phyloP scores from a whole-genome alignment of 2,329 filamentous ascomycete species.

The Clonostachys rhizophaga region DNA sequence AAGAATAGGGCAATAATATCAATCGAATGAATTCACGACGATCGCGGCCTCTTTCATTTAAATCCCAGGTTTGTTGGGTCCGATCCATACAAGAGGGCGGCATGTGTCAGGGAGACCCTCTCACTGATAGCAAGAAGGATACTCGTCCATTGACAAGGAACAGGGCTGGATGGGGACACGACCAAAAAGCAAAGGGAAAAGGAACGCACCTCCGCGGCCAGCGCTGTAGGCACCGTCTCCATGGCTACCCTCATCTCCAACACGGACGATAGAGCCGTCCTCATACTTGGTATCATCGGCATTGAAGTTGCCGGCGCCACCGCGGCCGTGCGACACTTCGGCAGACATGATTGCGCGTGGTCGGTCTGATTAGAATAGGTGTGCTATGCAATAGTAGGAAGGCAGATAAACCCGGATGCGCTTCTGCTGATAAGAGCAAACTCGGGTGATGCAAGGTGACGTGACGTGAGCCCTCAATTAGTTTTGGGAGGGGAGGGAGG shows the following conservation, averaged over 20 bases:
- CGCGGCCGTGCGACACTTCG: conserved; percentile 57
- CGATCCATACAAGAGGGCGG: not conserved
- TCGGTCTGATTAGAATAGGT: not conserved
- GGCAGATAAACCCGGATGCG: not conserved
- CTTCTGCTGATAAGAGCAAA: not conserved
- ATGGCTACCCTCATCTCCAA: conserved; percentile 48
- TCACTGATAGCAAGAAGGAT: not conserved
- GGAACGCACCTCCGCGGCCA: conserved; percentile 49
- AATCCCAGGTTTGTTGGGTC: no score
- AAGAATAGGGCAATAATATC: no score
- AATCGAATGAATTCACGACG: not conserved
- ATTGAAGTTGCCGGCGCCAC: conserved; percentile 58
- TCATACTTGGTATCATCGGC: conserved; percentile 53
- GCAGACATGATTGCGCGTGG: conserved; percentile 18
- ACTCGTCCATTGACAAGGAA: not conserved
- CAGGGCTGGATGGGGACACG: not conserved
- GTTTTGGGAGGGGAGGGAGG: no score
- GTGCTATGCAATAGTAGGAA: not conserved
- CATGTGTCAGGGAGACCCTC: not conserved
- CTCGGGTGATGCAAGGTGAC: not conserved
- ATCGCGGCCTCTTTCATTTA: no score
- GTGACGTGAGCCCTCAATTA: not conserved
- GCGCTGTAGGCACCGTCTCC: conserved; percentile 54
- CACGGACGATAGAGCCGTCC: conserved; percentile 57
- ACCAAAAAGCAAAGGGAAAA: not conserved